Evolutionary conservation across 805 yeast species (phyloP).

Genomic region (Sugiyamaella smithiae): DNA sequence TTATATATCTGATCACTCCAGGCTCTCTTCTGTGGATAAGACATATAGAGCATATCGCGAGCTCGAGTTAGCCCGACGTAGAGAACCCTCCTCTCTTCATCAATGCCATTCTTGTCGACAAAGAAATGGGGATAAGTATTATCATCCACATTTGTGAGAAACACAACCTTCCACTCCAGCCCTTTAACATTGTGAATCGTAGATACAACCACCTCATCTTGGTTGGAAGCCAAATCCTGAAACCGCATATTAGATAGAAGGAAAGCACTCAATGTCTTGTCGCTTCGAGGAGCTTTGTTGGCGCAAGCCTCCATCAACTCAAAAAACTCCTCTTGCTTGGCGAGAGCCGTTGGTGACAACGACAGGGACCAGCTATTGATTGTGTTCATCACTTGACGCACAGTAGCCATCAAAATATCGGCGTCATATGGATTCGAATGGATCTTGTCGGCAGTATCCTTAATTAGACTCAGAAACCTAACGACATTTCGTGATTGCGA

Average conservation of each 20-base stretch:
- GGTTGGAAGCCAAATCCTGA: constrained; percentile 12
- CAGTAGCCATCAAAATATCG: neutral
- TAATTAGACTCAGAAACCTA: neutral
- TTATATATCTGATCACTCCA: constrained; percentile 1
- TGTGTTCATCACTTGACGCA: neutral
- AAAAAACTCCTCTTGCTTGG: constrained; percentile 2
- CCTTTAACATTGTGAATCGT: constrained; percentile 95
- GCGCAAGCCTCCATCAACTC: neutral
- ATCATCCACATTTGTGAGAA: constrained; percentile 31
- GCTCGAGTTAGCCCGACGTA: constrained; percentile 34
- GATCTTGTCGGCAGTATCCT: constrained; percentile 2
- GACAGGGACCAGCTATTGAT: neutral
- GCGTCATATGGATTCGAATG: constrained; percentile 6
- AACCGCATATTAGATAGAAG: constrained; percentile 19
- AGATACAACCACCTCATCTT: constrained; percentile 48
- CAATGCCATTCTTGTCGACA: constrained; percentile 8
- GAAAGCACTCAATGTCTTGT: neutral
- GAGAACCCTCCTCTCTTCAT: constrained; percentile 25
- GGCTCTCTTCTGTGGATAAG: constrained; percentile 1
- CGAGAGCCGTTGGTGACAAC: neutral
- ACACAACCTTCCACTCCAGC: constrained; percentile 91
- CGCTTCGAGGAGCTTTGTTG: neutral
- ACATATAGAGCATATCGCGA: constrained; percentile 2
- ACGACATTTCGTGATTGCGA: neutral
- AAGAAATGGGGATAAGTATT: constrained; percentile 18